Evolutionary conservation across 2,329 filamentous ascomycete species (phyloP).

Genomic region (Metarhizium sp.): DNA sequence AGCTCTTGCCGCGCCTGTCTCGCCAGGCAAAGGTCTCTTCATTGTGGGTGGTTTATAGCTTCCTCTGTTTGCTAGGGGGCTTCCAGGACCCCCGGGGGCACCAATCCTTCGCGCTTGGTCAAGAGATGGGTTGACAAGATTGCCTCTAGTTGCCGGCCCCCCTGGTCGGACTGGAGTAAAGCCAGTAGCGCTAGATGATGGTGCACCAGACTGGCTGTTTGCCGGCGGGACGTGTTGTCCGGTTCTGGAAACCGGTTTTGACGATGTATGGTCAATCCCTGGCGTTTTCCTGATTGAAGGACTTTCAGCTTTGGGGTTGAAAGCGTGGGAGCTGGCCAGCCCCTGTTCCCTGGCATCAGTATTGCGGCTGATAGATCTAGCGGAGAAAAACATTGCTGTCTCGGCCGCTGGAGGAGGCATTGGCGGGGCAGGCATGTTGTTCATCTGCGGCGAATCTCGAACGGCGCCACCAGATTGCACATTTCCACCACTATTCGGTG

Average conservation of each 20-base stretch:
- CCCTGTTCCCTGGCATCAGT: slow-evolving; percentile 25
- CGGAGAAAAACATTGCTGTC: slow-evolving; percentile 7
- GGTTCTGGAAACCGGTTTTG: slow-evolving; percentile 58
- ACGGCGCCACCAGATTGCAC: slow-evolving; percentile 9
- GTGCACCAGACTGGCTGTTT: slow-evolving; percentile 17
- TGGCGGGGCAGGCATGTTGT: slow-evolving; percentile 37
- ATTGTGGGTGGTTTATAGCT: slow-evolving; percentile 51
- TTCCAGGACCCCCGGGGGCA: slow-evolving; percentile 42
- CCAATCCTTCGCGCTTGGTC: slow-evolving; percentile 50
- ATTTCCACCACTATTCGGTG: slow-evolving; percentile 20
- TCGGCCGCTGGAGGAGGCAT: slow-evolving; percentile 16
- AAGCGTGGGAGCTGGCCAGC: slow-evolving; percentile 32
- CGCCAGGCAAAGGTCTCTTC: slow-evolving; percentile 36
- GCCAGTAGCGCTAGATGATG: slow-evolving; percentile 14
- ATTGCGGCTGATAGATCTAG: slow-evolving; percentile 15
- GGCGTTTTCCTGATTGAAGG: slow-evolving; percentile 85
- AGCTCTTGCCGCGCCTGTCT: slow-evolving; percentile 24
- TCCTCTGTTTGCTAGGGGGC: slow-evolving; percentile 48
- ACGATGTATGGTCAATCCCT: slow-evolving; percentile 73
- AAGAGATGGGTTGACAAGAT: slow-evolving; percentile 42
- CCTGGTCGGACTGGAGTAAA: slow-evolving; percentile 21
- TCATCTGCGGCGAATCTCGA: slow-evolving; percentile 13
- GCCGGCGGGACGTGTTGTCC: slow-evolving; percentile 41
- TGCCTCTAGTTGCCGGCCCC: slow-evolving; percentile 24
- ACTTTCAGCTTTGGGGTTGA: slow-evolving; percentile 67